Conservation (phyloP, 139 green algal genomes). For the Parachlorella kessleri region DNA sequence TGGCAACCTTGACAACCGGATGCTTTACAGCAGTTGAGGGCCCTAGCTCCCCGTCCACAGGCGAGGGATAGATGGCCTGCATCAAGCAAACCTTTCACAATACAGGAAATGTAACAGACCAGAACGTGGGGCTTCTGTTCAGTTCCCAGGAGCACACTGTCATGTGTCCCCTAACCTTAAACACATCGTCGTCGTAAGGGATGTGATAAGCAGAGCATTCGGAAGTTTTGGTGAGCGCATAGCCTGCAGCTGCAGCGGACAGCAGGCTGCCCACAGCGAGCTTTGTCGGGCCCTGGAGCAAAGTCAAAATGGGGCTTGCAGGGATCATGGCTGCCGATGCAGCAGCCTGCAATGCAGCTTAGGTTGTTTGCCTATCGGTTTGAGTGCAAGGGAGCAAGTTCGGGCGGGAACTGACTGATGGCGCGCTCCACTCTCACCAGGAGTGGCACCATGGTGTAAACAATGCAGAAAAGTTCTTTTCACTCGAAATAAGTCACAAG, state of each 20-base stretch:
- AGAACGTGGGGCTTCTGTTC: not conserved
- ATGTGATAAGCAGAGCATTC: conserved; percentile 16
- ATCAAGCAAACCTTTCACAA: not conserved
- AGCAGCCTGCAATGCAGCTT: not conserved
- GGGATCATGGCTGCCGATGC: not conserved
- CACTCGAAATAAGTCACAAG: no score
- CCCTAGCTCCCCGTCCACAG: not conserved
- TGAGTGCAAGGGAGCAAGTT: not conserved
- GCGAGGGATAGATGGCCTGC: conserved; percentile 7
- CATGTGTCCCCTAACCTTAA: conserved; percentile 14
- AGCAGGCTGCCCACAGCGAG: conserved; percentile 14
- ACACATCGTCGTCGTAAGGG: conserved; percentile 31
- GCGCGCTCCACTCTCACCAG: no score
- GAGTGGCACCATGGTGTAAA: no score
- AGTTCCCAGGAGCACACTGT: not conserved
- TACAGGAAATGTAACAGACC: not conserved
- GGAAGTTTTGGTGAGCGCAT: conserved; percentile 1
- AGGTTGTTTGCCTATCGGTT: not conserved
- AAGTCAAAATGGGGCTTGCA: not conserved
- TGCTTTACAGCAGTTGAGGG: not conserved
- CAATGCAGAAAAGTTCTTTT: no score
- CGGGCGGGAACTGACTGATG: not conserved
- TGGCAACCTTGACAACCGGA: no score
- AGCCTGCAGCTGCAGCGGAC: not conserved
- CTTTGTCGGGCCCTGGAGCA: conserved; percentile 28